These are phyloP conservation scores for Kurtzmaniella natalensis DNA, from an alignment of 1,139 yeast species.

Conservation along the genomic window DNA sequence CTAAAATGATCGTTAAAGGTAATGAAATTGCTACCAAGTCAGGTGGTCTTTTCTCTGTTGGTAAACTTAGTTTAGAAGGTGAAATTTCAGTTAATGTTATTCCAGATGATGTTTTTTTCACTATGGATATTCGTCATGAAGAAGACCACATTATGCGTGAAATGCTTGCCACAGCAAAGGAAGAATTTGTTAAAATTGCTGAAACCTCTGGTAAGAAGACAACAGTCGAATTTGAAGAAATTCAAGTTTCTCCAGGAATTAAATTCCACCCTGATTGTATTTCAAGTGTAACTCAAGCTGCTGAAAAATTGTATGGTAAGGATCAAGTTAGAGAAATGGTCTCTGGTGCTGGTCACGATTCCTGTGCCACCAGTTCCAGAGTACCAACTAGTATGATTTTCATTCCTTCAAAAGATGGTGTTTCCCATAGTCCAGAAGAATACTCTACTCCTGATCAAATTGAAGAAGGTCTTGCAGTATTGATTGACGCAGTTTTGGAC, in stretches of 20 bases:
- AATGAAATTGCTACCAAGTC: slow-evolving; percentile 51
- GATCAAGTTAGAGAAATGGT: slow-evolving; percentile 42
- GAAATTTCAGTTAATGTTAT: slow-evolving; percentile 58
- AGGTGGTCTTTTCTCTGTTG: slow-evolving; percentile 57
- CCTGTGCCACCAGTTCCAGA: slow-evolving; percentile 51
- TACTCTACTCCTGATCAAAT: slow-evolving; percentile 60
- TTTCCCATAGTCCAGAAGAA: slow-evolving; percentile 66
- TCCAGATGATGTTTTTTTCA: slow-evolving; percentile 56
- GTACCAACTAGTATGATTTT: slow-evolving; percentile 75
- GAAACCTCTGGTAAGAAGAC: slow-evolving; percentile 13
- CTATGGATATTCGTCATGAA: slow-evolving; percentile 55
- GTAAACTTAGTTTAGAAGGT: slow-evolving; percentile 53
- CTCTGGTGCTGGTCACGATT: slow-evolving; percentile 75
- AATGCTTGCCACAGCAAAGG: slow-evolving; percentile 36
- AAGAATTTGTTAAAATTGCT: slow-evolving; percentile 35
- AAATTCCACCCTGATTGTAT: slow-evolving; percentile 50
- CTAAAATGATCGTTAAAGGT: slow-evolving; percentile 52
- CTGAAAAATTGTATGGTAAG: slow-evolving; percentile 44
- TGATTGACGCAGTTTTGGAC: slow-evolving; percentile 54
- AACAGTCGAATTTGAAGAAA: slow-evolving; percentile 31
- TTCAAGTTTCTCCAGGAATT: slow-evolving; percentile 50
- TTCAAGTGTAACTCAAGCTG: slow-evolving; percentile 47
- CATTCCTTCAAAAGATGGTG: slow-evolving; percentile 67
- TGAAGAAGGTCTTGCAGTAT: slow-evolving; percentile 54
- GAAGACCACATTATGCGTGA: slow-evolving; percentile 38